These are phyloP conservation scores for Coniochaeta sp. DNA, from an alignment of 2,329 filamentous ascomycete genomes.

Conservation along the genomic window DNA sequence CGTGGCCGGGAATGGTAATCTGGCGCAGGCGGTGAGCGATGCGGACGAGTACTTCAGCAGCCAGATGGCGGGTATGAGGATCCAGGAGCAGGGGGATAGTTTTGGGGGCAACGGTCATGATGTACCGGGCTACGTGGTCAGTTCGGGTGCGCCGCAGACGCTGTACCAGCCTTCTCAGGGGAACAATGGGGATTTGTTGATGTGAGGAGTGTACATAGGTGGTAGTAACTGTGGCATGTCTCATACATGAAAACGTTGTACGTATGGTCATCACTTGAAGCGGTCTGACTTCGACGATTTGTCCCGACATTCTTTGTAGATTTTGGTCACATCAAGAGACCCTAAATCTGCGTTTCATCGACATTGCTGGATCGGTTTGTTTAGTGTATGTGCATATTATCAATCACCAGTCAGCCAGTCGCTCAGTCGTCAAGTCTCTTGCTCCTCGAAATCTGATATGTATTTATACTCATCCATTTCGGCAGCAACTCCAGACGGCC, in stretches of 20 bases:
- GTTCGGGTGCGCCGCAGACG: slow-evolving; percentile 71
- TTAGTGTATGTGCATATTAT: background rate
- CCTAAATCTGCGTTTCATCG: background rate
- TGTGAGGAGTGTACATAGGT: slow-evolving; percentile 20
- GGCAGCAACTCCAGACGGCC: background rate
- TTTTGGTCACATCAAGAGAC: too few species aligned
- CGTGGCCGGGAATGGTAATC: slow-evolving; percentile 19
- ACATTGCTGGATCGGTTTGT: background rate
- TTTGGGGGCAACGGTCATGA: slow-evolving; percentile 49
- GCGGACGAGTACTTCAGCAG: slow-evolving; percentile 87
- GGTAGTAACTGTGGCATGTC: background rate
- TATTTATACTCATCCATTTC: background rate
- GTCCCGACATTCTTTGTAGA: too few species aligned
- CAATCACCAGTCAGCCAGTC: background rate
- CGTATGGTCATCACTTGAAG: too few species aligned
- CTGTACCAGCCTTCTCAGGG: slow-evolving; percentile 63
- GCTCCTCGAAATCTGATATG: background rate
- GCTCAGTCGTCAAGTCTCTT: background rate
- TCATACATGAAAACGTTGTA: background rate
- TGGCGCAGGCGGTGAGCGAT: slow-evolving; percentile 68
- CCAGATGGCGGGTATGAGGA: slow-evolving; percentile 64
- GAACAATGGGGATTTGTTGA: slow-evolving; percentile 56
- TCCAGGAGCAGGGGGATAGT: slow-evolving; percentile 57
- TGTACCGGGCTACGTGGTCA: slow-evolving; percentile 60
- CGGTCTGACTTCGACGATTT: too few species aligned